Conservation (phyloP, 331 rosid species). For the Saraca asoca region DNA sequence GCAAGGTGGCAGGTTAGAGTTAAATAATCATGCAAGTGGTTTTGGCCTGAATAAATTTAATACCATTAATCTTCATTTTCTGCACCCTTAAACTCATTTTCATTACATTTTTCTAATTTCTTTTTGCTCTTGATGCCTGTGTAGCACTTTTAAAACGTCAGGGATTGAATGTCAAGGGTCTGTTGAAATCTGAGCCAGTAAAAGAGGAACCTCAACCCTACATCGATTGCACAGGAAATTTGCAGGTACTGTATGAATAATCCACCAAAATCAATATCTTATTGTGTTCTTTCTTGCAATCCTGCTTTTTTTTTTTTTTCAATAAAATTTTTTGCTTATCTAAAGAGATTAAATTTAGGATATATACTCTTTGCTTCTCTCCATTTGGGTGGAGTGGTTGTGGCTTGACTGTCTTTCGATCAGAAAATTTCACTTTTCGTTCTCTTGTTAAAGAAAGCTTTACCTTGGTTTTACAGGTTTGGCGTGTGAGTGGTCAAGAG, state of each 20-base stretch:
- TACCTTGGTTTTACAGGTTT: conserved; percentile 63
- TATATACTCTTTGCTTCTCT: conserved; percentile 25
- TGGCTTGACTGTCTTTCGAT: conserved; percentile 13
- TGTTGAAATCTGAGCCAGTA: conserved; percentile 82
- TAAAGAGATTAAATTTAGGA: conserved; percentile 6
- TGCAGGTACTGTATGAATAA: conserved; percentile 64
- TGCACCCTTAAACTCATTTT: conserved; percentile 12
- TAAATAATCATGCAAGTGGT: conserved; percentile 30
- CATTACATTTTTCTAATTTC: conserved; percentile 31
- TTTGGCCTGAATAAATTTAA: conserved; percentile 24
- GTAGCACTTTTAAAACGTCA: conserved; percentile 95
- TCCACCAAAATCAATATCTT: conserved; percentile 29
- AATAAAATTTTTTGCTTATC: no score
- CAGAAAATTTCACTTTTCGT: conserved; percentile 24
- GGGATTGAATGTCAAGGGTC: conserved; percentile 98
- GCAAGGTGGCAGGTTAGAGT: conserved; percentile 98
- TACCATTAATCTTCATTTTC: conserved; percentile 10
- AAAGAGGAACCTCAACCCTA: conserved; percentile 94
- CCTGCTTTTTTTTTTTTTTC: no score
- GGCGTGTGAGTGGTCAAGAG: conserved; percentile 88
- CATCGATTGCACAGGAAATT: conserved; percentile 97
- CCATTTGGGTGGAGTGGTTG: conserved; percentile 26
- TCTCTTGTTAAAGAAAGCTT: conserved; percentile 39
- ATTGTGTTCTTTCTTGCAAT: not conserved
- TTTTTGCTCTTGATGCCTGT: conserved; percentile 35